phyloP scores from a whole-genome alignment of 805 yeast genomes.

The Metschnikowia kofuensis region DNA sequence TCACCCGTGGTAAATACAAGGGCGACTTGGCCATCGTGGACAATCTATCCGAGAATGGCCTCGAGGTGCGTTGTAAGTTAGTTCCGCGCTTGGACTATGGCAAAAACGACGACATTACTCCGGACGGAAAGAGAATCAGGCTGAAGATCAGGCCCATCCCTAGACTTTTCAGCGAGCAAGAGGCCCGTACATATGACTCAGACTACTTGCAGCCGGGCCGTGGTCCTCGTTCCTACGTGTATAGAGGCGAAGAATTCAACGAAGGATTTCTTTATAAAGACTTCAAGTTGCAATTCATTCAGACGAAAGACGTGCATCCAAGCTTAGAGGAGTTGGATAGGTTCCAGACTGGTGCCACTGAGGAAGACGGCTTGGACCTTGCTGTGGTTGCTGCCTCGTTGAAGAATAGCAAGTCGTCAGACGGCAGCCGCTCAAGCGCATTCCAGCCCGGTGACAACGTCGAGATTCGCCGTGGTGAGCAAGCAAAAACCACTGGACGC shows the following conservation, averaged over 20 bases:
- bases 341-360: constrained; percentile 70
- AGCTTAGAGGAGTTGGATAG: constrained; percentile 82
- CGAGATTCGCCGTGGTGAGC: constrained; percentile 90
- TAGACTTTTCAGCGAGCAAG: constrained; percentile 80
- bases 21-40: constrained; percentile 93
- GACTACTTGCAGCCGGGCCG: constrained; percentile 65
- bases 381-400: constrained; percentile 84
- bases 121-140: constrained; percentile 43
- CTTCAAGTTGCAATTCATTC: constrained; percentile 77
- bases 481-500: constrained; percentile 80
- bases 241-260: constrained; percentile 82
- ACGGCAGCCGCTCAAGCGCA: constrained; percentile 29
- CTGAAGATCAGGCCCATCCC: constrained; percentile 78
- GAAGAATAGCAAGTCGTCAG: constrained; percentile 45
- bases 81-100: constrained; percentile 96
- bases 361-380: constrained; percentile 81
- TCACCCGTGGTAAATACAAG: constrained; percentile 86
- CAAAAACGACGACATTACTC: constrained; percentile 51
- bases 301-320: constrained; percentile 81
- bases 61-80: constrained; percentile 89
- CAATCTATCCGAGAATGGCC: constrained; percentile 88
- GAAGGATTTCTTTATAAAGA: constrained; percentile 88
- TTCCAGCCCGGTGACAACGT: constrained; percentile 95
- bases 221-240: constrained; percentile 59
- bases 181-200: constrained; percentile 82